A percentile compares a stretch with the other conserved stretches of the same genome.
phyloP scores from a whole-genome alignment of 2,329 filamentous ascomycete genomes.

The Akanthomyces dipterigenus region DNA sequence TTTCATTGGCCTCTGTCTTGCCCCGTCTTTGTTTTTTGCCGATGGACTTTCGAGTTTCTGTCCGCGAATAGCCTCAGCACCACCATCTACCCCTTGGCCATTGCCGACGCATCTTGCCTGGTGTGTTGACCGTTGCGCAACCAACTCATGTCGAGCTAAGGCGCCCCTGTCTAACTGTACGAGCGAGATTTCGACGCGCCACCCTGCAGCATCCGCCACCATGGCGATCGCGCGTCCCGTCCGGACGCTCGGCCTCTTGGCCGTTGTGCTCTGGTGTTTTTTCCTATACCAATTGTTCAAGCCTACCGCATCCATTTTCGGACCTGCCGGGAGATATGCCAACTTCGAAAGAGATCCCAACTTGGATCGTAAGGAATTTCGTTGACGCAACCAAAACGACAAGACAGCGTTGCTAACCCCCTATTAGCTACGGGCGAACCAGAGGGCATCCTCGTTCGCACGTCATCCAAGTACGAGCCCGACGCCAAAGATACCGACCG shows the following conservation, averaged over 20 bases:
- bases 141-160: slow-evolving; percentile 9
- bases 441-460: slow-evolving; percentile 65
- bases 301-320: slow-evolving; percentile 40
- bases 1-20: not conserved
- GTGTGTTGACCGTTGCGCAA: not conserved
- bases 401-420: slow-evolving; percentile 14
- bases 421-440: slow-evolving; percentile 75
- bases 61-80: slow-evolving; percentile 7
- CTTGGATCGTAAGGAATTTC: slow-evolving; percentile 63
- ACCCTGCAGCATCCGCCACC: slow-evolving; percentile 20
- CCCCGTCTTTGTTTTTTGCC: slow-evolving; percentile 3
- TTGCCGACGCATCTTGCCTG: not conserved
- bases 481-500: slow-evolving; percentile 70
- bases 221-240: slow-evolving; percentile 87
- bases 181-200: not conserved
- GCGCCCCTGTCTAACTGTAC: not conserved
- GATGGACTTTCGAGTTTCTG: not conserved
- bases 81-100: not conserved
- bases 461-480: slow-evolving; percentile 69
- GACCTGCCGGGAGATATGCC: slow-evolving; percentile 35
- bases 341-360: slow-evolving; percentile 76
- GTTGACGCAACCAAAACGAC: not conserved
- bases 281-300: slow-evolving; percentile 70
- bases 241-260: slow-evolving; percentile 66
- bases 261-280: slow-evolving; percentile 68